Evolutionary conservation across 73 alveolate species (phyloP), one percentile per base, ranked within the genome.

Genomic region (Stentor coeruleus): DNA sequence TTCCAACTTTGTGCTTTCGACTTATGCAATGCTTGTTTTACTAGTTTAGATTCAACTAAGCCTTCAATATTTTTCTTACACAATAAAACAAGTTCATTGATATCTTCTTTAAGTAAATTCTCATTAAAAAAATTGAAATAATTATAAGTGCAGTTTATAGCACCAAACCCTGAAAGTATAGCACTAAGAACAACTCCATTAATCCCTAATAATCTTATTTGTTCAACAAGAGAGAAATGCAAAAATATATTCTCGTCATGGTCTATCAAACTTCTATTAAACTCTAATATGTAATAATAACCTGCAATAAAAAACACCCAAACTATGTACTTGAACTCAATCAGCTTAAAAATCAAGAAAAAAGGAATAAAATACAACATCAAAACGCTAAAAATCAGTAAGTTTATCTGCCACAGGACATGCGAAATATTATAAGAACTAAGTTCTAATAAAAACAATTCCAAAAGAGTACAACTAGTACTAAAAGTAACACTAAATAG

Each of bases 161-260:
- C 83, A n/a, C 83, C 83, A 2, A 75, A 75, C 33, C 83, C 83
- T 31, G 83, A 75, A 1, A 75, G 3, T 1, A n/a, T 15, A 36
- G 83, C 83, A 39, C 74, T 39, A 14, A 75, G 6, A 20, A 75
- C 15, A 6, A 75, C 66, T n/a, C 83, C 83, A 2, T 33, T n/a
- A 38, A 36, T 2, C 1, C 83, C 66, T 39, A 75, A n/a, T 14
- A 1, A 75, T 20, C 2, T 75, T 31, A 1, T 37, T 75, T 2
- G 26, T 36, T 39, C 11, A 14, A 33, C 33, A 15, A 39, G 66
- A 31, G 38, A 11, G 37, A 26, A 28, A 26, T 15, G 33, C 26
- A 2, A 2, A 66, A 20, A 11, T 40, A 14, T n/a, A n/a, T 20
- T 66, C 15, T 66, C 37, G 20, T 40, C 59, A 75, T 31, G 30